Evolutionary conservation across 2,329 filamentous ascomycete species (phyloP), one percentile per base, ranked within the genome.

Genomic region (Graphilbum ipis-grandicollis): DNA sequence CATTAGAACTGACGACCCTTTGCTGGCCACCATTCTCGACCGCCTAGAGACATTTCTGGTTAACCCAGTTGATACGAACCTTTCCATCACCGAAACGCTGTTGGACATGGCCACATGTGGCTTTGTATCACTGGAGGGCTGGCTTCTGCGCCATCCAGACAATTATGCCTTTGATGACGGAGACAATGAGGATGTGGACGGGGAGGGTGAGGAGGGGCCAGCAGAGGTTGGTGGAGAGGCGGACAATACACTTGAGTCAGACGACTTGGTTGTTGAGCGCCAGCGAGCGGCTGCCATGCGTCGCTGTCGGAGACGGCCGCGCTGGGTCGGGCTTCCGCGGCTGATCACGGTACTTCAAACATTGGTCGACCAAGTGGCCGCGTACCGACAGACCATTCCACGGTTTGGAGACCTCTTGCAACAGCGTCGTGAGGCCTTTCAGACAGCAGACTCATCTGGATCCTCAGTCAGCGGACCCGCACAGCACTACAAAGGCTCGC

Each of bases 21-120:
- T 75, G 26, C 63, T 76, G 33, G 72, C 70, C 51, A 72, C 80
- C 9, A 60, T 81, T 2, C 58, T 80, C 9, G 75, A 46, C 31
- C 65, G 88, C 8, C 56, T 98, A 10, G 68, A 78, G 32, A 76
- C 68, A 0, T 98, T 96, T 50, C 84, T 94, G 47, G 68, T 82
- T 5, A 98, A 98, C 48, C 78, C 84, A 3, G 75, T 96, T 3
- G 84, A 94, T 47, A 86, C 81, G 3, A 98, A 98, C 47, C 60
- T 98, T 4, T 80, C 79, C 0, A 64, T 94, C 2, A 96, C 88
- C 0, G 82, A 92, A 48, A 71, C 80, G 1, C 64, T 96, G 31
- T 70, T 92, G 21, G 79, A 83, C 45, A 63, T 98, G 30, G 81
- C 81, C 10, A 75, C 81, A 1, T 96, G 90, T 47, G 80, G 84